These are phyloP conservation scores for Pestalotiopsis sp. DNA, from an alignment of 2,329 filamentous ascomycete species.

Conservation along the genomic window DNA sequence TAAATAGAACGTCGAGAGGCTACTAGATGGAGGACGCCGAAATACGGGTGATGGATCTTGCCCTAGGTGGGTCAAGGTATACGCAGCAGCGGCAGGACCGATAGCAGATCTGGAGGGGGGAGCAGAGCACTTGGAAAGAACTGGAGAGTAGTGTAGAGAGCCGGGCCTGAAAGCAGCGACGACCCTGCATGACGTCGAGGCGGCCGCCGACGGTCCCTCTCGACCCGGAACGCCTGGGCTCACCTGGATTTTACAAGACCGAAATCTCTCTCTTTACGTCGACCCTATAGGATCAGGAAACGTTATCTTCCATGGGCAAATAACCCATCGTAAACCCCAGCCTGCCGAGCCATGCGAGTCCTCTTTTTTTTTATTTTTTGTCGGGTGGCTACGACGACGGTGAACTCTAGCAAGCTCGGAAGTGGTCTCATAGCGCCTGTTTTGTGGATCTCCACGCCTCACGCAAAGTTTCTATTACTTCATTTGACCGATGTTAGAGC, in stretches of 20 bases:
- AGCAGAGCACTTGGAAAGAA: neutral
- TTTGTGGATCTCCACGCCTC: constrained; percentile 4
- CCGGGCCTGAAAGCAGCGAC: neutral
- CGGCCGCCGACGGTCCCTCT: neutral
- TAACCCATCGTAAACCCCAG: neutral
- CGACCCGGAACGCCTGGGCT: neutral
- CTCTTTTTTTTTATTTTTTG: neutral
- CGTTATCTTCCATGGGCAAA: constrained; percentile 6
- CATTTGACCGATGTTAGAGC: constrained; percentile 13
- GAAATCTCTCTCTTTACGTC: constrained; percentile 6
- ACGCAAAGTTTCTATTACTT: constrained; percentile 13
- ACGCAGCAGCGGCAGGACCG: constrained; percentile 4
- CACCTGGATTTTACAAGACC: constrained; percentile 3
- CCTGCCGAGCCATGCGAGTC: neutral
- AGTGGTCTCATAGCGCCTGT: constrained; percentile 4
- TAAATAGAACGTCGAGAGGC: neutral
- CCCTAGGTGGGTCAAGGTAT: constrained; percentile 11
- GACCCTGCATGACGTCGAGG: constrained; percentile 10
- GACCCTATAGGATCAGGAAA: neutral
- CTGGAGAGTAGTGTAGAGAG: neutral
- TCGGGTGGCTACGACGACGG: constrained; percentile 7
- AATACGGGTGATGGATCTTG: constrained; percentile 8
- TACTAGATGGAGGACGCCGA: constrained; percentile 5
- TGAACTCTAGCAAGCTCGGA: neutral
- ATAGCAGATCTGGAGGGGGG: neutral